Percentiles rank a stretch among this genome's conserved stretches.
These are phyloP conservation scores for Sanguinoderma infundibulare DNA, from an alignment of 1,284 basidiomycete genomes.

Conservation along the genomic window DNA sequence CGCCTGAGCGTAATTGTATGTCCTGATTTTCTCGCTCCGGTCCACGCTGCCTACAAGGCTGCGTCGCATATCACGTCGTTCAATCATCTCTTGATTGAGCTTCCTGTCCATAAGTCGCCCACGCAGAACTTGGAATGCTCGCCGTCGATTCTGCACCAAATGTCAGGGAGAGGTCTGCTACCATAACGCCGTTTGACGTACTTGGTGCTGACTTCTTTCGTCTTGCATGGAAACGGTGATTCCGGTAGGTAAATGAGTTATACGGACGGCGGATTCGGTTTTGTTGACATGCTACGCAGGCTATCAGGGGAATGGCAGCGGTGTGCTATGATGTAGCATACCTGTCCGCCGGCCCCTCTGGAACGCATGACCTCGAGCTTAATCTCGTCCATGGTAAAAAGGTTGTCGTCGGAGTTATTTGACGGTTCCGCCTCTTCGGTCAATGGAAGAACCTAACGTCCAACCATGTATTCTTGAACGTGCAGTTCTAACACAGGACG, in stretches of 20 bases:
- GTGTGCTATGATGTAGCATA: constrained; percentile 31
- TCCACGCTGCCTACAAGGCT: constrained; percentile 82
- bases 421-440: constrained; percentile 58
- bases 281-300: constrained; percentile 90
- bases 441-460: constrained; percentile 75
- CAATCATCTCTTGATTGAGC: constrained; percentile 70
- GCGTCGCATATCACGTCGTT: constrained; percentile 70
- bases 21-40: constrained; percentile 90
- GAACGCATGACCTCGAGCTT: constrained; percentile 94
- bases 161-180: constrained; percentile 1
- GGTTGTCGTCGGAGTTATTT: constrained; percentile 48
- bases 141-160: constrained; percentile 72
- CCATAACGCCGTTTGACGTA: constrained; percentile 35
- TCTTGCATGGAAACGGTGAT: constrained; percentile 99
- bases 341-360: constrained; percentile 96
- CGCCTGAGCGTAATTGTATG: constrained; percentile 91
- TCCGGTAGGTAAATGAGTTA: constrained; percentile 93
- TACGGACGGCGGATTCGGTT: constrained; percentile 97
- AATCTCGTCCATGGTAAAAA: constrained; percentile 87
- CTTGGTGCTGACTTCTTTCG: constrained; percentile 94
- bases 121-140: constrained; percentile 87
- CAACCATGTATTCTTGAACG: background rate
- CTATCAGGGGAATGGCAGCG: background rate
- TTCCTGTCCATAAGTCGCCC: constrained; percentile 85
- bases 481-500: background rate